phyloP scores from a whole-genome alignment of 148 eudicot species.

The Euryodendron excelsum region DNA sequence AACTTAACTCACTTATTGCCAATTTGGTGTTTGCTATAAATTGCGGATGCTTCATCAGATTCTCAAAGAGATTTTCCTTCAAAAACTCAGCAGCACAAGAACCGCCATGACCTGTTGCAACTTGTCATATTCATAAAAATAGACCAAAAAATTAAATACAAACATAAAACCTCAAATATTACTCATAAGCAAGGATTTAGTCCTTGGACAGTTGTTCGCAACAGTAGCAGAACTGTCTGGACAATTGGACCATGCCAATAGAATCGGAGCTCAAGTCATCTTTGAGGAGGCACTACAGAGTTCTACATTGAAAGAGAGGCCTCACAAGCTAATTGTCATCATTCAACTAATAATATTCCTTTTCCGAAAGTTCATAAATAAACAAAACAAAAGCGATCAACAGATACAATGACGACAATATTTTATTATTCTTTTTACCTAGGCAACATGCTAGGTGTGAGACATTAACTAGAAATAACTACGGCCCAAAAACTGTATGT shows the following conservation, averaged over 20 bases:
- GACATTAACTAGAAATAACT: not conserved
- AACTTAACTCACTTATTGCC: slow-evolving; percentile 73
- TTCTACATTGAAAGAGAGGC: not conserved
- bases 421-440: not conserved
- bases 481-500: not conserved
- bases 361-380: not conserved
- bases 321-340: not conserved
- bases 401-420: not conserved
- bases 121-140: not conserved
- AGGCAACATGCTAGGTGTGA: not conserved
- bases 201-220: not conserved
- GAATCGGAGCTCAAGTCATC: not conserved
- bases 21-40: slow-evolving; percentile 64
- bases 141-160: not conserved
- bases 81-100: slow-evolving; percentile 86
- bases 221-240: not conserved
- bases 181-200: not conserved
- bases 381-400: not conserved
- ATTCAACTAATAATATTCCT: not conserved
- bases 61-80: slow-evolving; percentile 80
- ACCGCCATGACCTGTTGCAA: slow-evolving; percentile 84
- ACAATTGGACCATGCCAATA: not conserved
- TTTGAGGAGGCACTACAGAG: not conserved
- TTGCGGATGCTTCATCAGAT: slow-evolving; percentile 74
- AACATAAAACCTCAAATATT: not conserved